Evolutionary conservation across 176 grass and related monocot genomes (phyloP).

Genomic region (Ensete glaucum): DNA sequence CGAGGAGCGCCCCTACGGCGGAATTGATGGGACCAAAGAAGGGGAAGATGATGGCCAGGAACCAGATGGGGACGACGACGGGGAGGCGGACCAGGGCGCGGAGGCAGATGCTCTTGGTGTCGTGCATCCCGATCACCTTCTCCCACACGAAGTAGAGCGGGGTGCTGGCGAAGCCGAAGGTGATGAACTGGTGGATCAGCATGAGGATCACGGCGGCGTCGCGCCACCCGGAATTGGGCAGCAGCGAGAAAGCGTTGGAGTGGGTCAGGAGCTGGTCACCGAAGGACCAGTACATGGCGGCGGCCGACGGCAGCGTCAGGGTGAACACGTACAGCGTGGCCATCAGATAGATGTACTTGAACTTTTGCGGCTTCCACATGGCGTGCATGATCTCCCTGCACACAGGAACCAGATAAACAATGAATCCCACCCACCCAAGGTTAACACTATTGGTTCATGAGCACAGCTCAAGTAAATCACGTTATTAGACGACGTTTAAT

Average conservation of each 20-base stretch:
- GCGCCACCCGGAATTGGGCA: slow-evolving; percentile 39
- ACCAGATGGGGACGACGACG: slow-evolving; percentile 23
- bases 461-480: too few species aligned
- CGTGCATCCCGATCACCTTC: slow-evolving; percentile 60
- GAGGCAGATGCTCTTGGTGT: slow-evolving; percentile 23
- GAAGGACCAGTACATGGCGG: slow-evolving; percentile 65
- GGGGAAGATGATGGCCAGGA: slow-evolving; percentile 22
- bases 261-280: slow-evolving; percentile 57
- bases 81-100: slow-evolving; percentile 19
- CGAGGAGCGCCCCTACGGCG: slow-evolving; percentile 16
- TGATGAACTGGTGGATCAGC: slow-evolving; percentile 92
- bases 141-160: slow-evolving; percentile 93
- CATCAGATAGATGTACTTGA: slow-evolving; percentile 71
- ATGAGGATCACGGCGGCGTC: slow-evolving; percentile 61
- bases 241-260: slow-evolving; percentile 60
- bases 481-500: too few species aligned
- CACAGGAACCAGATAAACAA: not conserved
- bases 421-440: not conserved
- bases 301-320: slow-evolving; percentile 56
- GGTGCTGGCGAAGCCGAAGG: slow-evolving; percentile 74
- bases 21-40: slow-evolving; percentile 24
- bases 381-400: slow-evolving; percentile 77
- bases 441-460: too few species aligned
- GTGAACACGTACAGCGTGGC: slow-evolving; percentile 76
- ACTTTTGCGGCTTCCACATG: slow-evolving; percentile 76